A percentile compares a stretch with the other conserved stretches of the same genome.
phyloP scores from a whole-genome alignment of 2,329 filamentous ascomycete species.

The Penicillium sp. region DNA sequence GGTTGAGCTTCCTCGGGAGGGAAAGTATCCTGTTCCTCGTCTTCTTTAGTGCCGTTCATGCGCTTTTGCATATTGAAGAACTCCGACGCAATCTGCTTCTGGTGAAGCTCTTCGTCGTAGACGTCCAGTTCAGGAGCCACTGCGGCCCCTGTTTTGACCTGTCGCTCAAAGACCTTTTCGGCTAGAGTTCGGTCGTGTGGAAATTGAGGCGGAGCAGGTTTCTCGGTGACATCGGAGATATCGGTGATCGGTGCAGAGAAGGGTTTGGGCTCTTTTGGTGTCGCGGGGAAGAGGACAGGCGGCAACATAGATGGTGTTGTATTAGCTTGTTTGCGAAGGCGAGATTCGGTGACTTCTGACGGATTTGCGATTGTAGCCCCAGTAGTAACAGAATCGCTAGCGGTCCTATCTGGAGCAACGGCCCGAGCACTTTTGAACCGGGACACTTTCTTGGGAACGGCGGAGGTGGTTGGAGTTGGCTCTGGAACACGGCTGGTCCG shows the following conservation, averaged over 20 bases:
- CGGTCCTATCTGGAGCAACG: conserved; percentile 8
- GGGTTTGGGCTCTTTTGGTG: conserved; percentile 35
- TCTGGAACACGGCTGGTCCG: conserved; percentile 29
- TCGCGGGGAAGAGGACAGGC: conserved; percentile 40
- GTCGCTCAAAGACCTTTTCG: conserved; percentile 56
- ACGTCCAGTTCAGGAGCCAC: conserved; percentile 57
- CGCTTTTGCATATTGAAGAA: conserved; percentile 80
- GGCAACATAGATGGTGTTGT: conserved; percentile 23
- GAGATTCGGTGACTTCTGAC: conserved; percentile 20
- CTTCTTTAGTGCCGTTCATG: conserved; percentile 70
- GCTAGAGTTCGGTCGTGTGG: conserved; percentile 56
- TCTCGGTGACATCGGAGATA: conserved; percentile 17
- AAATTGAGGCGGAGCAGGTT: conserved; percentile 30
- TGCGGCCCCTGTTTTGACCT: conserved; percentile 31
- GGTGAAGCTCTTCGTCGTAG: conserved; percentile 68
- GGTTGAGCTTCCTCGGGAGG: conserved; percentile 62
- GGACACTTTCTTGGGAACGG: conserved; percentile 41
- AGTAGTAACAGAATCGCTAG: conserved; percentile 3
- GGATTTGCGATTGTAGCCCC: conserved; percentile 14
- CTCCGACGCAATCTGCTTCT: conserved; percentile 75
- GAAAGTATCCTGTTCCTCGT: conserved; percentile 65
- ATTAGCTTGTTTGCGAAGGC: conserved; percentile 23
- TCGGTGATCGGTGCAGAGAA: conserved; percentile 40
- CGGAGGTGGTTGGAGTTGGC: conserved; percentile 9
- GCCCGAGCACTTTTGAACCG: conserved; percentile 44